Percentiles rank a stretch among this genome's conserved stretches.
These are phyloP conservation scores for Boechera retrofracta DNA, from an alignment of 345 rosid genomes.

Conservation along the genomic window DNA sequence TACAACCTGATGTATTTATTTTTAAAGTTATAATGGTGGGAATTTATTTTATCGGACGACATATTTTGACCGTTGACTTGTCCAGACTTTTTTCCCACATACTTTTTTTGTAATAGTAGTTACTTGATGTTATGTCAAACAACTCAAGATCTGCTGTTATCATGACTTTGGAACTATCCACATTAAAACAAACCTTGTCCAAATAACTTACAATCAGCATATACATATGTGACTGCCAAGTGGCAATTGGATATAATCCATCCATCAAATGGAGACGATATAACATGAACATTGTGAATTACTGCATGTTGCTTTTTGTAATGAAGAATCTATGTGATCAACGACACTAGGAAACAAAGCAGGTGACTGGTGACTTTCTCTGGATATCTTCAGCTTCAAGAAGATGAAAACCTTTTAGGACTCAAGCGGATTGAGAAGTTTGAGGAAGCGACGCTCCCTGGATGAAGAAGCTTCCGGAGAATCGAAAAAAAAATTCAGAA, in stretches of 20 bases:
- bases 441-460: constrained; percentile 1
- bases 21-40: background rate
- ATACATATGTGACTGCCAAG: constrained; percentile 15
- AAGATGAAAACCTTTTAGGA: constrained; percentile 12
- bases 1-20: background rate
- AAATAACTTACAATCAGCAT: constrained; percentile 16
- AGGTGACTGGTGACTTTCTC: constrained; percentile 2
- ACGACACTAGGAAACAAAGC: constrained; percentile 2
- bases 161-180: constrained; percentile 8
- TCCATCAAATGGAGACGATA: background rate
- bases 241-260: constrained; percentile 17
- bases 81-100: background rate
- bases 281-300: background rate
- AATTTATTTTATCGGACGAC: background rate
- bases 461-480: constrained; percentile 3
- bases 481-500: background rate
- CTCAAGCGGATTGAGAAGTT: background rate
- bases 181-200: background rate
- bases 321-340: background rate
- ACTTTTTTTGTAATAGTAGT: background rate
- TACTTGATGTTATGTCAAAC: background rate
- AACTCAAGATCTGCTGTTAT: background rate
- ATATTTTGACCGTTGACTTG: background rate
- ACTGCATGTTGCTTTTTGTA: background rate
- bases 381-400: constrained; percentile 31